Percentiles rank a stretch among this genome's conserved stretches.
Evolutionary conservation across 2,329 filamentous ascomycete species (phyloP).

Genomic region (Penicillium italicum): DNA sequence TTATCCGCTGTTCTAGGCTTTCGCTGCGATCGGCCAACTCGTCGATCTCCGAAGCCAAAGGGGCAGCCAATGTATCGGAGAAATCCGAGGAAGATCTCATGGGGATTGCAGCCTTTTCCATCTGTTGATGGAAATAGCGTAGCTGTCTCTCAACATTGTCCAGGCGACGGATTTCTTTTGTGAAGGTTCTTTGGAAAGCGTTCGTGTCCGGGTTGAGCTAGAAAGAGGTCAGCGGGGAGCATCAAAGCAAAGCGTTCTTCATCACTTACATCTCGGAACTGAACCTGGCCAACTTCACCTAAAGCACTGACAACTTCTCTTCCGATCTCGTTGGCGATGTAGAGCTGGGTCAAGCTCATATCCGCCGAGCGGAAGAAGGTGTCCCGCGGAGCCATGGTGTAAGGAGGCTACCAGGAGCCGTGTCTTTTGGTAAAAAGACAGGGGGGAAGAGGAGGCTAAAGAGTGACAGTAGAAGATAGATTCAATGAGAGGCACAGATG

Average conservation of each 20-base stretch:
- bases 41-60: constrained; percentile 91
- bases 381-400: constrained; percentile 66
- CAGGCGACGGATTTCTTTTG: constrained; percentile 91
- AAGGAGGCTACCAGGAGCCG: constrained; percentile 21
- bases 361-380: constrained; percentile 99
- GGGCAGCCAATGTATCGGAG: constrained; percentile 76
- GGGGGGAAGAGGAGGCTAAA: constrained; percentile 4
- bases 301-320: constrained; percentile 95
- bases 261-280: constrained; percentile 85
- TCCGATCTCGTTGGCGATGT: constrained; percentile 98
- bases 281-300: constrained; percentile 91
- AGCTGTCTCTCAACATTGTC: constrained; percentile 98
- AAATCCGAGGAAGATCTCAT: constrained; percentile 92
- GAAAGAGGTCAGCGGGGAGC: constrained; percentile 18
- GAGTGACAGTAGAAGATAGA: constrained; percentile 8
- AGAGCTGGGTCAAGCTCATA: constrained; percentile 99
- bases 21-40: constrained; percentile 90
- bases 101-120: constrained; percentile 84
- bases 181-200: constrained; percentile 96
- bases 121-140: constrained; percentile 91
- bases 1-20: constrained; percentile 84
- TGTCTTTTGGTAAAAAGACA: constrained; percentile 20
- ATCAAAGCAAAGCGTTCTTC: constrained; percentile 2
- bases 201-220: constrained; percentile 90
- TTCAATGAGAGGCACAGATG: constrained; percentile 18